Evolutionary conservation across 305 asterid genomes (phyloP), one percentile per base, ranked within the genome.

Genomic region (Fraxinus sp.): DNA sequence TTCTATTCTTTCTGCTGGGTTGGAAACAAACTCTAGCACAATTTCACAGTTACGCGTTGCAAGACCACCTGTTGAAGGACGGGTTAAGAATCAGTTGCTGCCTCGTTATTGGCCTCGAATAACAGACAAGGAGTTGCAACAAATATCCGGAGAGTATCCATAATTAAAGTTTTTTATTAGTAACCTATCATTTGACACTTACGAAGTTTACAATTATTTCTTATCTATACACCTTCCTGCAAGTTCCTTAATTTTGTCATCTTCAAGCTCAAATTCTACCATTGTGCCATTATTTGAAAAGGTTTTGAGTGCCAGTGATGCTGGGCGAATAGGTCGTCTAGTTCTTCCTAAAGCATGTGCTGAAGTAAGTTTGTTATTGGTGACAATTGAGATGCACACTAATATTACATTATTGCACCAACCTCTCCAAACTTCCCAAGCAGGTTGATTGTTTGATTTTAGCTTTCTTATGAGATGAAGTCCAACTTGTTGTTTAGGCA

Each of bases 331-430:
- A 11, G 98, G 99, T 74, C 98, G 97, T 78, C 90, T 96, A 87
- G 99, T 96, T 90, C 99, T 96, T 84, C 99, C 98, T 79, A 96
- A 96, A 92, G 99, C 99, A 78, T 96, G 99, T 86, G 99, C 99
- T 73, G 99, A 96, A 90, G 99, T 94, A 84, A 83, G 95, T 86
- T 85, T 49, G 80, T 18, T 52, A 72, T 28, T 86, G 20, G 14
- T 80, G 39, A 33, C 36, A 78, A 62, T 49, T 37, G 7, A 78
- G 41, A 36, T 64, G 71, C 70, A 30, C 52, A 10, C 22, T 16
- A 62, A 33, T 46, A 52, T 11, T 49, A 77, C n/a, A 35, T 52
- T 77, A 30, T 76, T 46, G 49, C 22, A 14, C 66, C 20, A 49
- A 11, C 16, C 11, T 18, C n/a, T 39, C 80, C 26, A n/a, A 62